Conservation (phyloP, 2,329 filamentous ascomycete species). For the Didymosphaeria variabile region DNA sequence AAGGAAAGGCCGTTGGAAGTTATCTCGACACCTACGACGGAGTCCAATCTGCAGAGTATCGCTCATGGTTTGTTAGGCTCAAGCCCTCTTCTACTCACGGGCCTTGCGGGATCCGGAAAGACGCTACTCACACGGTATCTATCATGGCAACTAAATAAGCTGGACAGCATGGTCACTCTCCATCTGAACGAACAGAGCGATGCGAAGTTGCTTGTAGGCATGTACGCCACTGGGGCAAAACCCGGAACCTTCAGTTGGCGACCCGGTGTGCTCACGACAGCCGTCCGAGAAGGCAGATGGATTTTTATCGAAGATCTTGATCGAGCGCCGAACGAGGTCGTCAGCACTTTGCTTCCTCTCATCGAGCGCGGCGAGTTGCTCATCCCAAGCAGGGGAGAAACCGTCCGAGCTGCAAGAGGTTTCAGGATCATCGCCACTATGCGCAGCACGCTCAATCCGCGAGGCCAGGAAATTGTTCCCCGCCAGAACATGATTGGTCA, state of each 20-base stretch:
- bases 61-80: constrained; percentile 71
- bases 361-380: constrained; percentile 92
- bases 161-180: constrained; percentile 86
- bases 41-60: constrained; percentile 74
- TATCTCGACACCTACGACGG: constrained; percentile 76
- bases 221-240: constrained; percentile 88
- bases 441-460: constrained; percentile 71
- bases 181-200: constrained; percentile 99
- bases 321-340: constrained; percentile 90
- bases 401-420: constrained; percentile 79
- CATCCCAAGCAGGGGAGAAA: constrained; percentile 88
- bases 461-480: constrained; percentile 76
- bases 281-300: constrained; percentile 94
- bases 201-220: constrained; percentile 91
- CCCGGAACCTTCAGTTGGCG: constrained; percentile 93
- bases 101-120: constrained; percentile 88
- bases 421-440: constrained; percentile 95
- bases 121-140: constrained; percentile 85
- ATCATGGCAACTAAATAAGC: constrained; percentile 80
- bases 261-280: constrained; percentile 90
- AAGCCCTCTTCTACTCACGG: constrained; percentile 81
- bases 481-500: constrained; percentile 77
- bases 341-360: constrained; percentile 89
- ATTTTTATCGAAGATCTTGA: constrained; percentile 97
- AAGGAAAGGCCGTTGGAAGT: constrained; percentile 38